Conservation (phyloP, 192 early-diverging fungal species). For the Coemansia sp. region DNA sequence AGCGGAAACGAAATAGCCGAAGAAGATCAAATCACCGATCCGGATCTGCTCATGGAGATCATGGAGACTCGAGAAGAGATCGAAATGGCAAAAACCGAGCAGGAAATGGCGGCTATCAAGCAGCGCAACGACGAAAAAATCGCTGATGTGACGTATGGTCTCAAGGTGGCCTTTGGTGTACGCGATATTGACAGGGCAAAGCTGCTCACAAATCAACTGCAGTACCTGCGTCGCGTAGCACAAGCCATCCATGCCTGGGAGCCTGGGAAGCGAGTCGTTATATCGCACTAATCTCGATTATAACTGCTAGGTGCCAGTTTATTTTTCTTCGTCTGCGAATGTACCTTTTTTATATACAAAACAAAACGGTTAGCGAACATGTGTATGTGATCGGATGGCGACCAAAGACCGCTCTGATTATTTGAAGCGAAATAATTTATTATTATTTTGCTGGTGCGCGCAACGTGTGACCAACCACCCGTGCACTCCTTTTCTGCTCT, state of each 20-base stretch:
- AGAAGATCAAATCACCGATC: slow-evolving; percentile 63
- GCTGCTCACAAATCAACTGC: slow-evolving; percentile 68
- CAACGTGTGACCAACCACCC: too few relatives aligned
- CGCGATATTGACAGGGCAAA: slow-evolving; percentile 62
- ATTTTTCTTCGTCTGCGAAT: too few relatives aligned
- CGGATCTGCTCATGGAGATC: slow-evolving; percentile 79
- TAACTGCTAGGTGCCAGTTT: not conserved
- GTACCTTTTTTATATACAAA: too few relatives aligned
- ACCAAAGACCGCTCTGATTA: too few relatives aligned
- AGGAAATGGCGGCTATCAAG: slow-evolving; percentile 63
- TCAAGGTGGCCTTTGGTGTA: slow-evolving; percentile 61
- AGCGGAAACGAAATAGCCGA: slow-evolving; percentile 61
- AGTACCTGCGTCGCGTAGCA: slow-evolving; percentile 59
- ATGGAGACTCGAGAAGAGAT: slow-evolving; percentile 78
- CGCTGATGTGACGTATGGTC: slow-evolving; percentile 11
- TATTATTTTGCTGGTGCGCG: too few relatives aligned
- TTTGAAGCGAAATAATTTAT: too few relatives aligned
- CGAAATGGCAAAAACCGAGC: slow-evolving; percentile 67
- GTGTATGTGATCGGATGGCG: too few relatives aligned
- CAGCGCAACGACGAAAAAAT: slow-evolving; percentile 64
- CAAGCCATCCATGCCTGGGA: slow-evolving; percentile 48
- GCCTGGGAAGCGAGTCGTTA: slow-evolving; percentile 25
- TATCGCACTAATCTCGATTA: slow-evolving; percentile 8
- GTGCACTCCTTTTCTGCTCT: too few relatives aligned
- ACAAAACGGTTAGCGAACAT: too few relatives aligned